A percentile compares a stretch with the other conserved stretches of the same genome.
phyloP scores from a whole-genome alignment of 164 flowering plant genomes.

The Chloranthus sessilifolius region DNA sequence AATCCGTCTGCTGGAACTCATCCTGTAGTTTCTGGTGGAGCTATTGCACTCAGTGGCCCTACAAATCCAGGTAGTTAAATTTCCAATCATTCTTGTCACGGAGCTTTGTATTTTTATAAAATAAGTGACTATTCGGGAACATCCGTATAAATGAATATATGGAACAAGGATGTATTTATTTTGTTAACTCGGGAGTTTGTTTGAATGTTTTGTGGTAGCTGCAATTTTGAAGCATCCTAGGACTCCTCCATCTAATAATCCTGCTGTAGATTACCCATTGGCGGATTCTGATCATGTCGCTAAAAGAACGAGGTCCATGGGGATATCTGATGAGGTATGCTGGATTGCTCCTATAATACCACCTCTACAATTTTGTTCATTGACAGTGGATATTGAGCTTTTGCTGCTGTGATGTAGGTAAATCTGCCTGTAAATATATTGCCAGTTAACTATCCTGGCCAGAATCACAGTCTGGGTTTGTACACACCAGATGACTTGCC shows the following conservation, averaged over 20 bases:
- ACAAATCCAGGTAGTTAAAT: constrained; percentile 44
- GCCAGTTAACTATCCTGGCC: constrained; percentile 55
- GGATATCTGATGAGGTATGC: constrained; percentile 65
- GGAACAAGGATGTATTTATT: background rate
- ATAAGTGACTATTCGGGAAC: background rate
- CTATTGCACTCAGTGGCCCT: constrained; percentile 63
- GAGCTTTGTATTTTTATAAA: background rate
- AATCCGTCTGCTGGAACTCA: constrained; percentile 60
- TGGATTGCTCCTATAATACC: background rate
- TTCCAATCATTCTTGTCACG: constrained; percentile 1
- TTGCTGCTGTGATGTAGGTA: constrained; percentile 28
- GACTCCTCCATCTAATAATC: constrained; percentile 55
- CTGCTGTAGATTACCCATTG: constrained; percentile 62
- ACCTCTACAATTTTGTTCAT: background rate
- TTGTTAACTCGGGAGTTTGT: background rate
- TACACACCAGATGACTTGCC: constrained; percentile 66
- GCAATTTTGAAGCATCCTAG: constrained; percentile 73
- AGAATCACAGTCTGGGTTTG: constrained; percentile 37
- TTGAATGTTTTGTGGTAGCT: constrained; percentile 16
- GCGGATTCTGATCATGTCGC: constrained; percentile 67
- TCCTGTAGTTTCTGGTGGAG: constrained; percentile 68
- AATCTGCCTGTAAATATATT: constrained; percentile 59
- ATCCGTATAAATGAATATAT: background rate
- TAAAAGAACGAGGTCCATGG: constrained; percentile 68
- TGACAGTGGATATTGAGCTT: background rate